phyloP scores from a whole-genome alignment of 2,329 filamentous ascomycete genomes.

The Rhexocercosporidium sp. region DNA sequence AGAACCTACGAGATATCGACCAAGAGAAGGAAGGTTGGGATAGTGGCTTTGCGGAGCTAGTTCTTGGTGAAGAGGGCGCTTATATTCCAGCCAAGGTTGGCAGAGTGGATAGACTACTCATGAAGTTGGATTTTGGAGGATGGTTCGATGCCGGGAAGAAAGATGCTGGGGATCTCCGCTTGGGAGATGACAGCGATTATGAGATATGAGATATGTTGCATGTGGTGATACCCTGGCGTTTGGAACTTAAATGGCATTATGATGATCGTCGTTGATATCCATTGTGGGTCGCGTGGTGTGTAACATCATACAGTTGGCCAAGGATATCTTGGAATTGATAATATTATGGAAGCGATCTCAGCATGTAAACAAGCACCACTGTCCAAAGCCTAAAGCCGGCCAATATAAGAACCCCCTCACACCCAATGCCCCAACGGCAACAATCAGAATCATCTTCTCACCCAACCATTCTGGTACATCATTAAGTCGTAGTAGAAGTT shows the following conservation, averaged over 20 bases:
- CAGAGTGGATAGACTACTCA: slow-evolving; percentile 82
- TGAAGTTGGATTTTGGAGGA: slow-evolving; percentile 76
- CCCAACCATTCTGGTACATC: too few relatives aligned
- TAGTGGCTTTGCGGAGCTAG: slow-evolving; percentile 43
- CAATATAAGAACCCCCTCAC: too few relatives aligned
- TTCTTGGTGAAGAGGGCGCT: slow-evolving; percentile 49
- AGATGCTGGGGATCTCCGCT: slow-evolving; percentile 18
- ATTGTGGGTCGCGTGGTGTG: slow-evolving; percentile 11
- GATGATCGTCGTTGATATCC: neutral
- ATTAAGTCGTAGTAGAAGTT: too few relatives aligned
- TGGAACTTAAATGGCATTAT: neutral
- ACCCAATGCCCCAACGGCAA: too few relatives aligned
- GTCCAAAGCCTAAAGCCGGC: too few relatives aligned
- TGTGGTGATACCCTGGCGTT: slow-evolving; percentile 20
- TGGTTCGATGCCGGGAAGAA: slow-evolving; percentile 40
- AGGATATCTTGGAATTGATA: too few relatives aligned
- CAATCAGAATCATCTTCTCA: too few relatives aligned
- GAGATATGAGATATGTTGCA: slow-evolving; percentile 24
- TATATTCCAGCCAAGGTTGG: slow-evolving; percentile 77
- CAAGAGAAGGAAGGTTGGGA: slow-evolving; percentile 41
- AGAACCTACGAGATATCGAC: slow-evolving; percentile 62
- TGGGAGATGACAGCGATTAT: slow-evolving; percentile 33
- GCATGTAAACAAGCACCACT: neutral
- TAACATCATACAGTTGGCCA: neutral
- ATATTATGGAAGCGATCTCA: too few relatives aligned